Conservation (phyloP, 2,329 filamentous ascomycete species). For the Ascocoryne sarcoides region DNA sequence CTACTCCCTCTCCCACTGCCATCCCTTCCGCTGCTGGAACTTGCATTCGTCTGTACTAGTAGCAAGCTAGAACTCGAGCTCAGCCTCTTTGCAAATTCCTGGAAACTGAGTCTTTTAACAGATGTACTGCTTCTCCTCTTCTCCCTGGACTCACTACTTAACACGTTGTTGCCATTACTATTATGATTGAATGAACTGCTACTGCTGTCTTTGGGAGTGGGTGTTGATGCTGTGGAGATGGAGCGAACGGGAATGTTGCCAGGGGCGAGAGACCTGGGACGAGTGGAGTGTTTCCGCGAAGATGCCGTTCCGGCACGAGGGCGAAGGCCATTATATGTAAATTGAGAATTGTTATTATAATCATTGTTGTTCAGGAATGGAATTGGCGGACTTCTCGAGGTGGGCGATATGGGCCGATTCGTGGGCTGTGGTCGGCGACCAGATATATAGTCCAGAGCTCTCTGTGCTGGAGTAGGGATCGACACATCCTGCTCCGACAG, state of each 20-base stretch:
- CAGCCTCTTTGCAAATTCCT: constrained; percentile 50
- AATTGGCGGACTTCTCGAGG: constrained; percentile 17
- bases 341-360: neutral
- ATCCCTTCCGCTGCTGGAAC: constrained; percentile 20
- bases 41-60: constrained; percentile 47
- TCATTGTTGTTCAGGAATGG: constrained; percentile 23
- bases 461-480: constrained; percentile 27
- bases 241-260: constrained; percentile 23
- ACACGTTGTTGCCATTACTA: constrained; percentile 1
- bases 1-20: constrained; percentile 19
- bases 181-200: constrained; percentile 11
- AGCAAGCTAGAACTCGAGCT: constrained; percentile 53
- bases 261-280: constrained; percentile 23
- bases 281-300: constrained; percentile 12
- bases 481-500: constrained; percentile 11
- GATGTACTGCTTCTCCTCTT: constrained; percentile 46
- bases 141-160: constrained; percentile 10
- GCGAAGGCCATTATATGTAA: constrained; percentile 11
- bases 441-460: constrained; percentile 29
- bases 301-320: constrained; percentile 21
- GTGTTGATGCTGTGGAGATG: constrained; percentile 18
- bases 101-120: constrained; percentile 50
- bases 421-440: constrained; percentile 18
- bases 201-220: constrained; percentile 15
- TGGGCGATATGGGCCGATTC: constrained; percentile 17